These are phyloP conservation scores for Deakozyma indianensis DNA, from an alignment of 805 yeast genomes.

Conservation along the genomic window DNA sequence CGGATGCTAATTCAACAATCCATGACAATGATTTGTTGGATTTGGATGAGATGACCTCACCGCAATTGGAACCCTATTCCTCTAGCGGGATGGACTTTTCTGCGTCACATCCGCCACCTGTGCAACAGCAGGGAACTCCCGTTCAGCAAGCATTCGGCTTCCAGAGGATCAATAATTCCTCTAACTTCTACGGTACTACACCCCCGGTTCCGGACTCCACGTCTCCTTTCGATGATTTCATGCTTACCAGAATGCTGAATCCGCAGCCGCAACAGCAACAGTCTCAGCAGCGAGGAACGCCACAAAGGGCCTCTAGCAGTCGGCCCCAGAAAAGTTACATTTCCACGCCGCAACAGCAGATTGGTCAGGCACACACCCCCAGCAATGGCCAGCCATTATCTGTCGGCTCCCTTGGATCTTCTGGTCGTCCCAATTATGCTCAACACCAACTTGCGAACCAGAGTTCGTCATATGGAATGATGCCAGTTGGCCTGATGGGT, in stretches of 20 bases:
- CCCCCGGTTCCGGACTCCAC: constrained; percentile 16
- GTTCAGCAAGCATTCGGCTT: constrained; percentile 8
- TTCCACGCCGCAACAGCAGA: constrained; percentile 1
- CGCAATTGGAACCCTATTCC: constrained; percentile 6
- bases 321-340: not conserved
- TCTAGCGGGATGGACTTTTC: constrained; percentile 3
- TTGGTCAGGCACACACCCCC: not conserved
- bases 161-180: constrained; percentile 3
- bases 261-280: constrained; percentile 5
- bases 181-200: constrained; percentile 9
- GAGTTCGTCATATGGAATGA: not conserved
- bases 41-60: constrained; percentile 10
- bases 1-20: constrained; percentile 8
- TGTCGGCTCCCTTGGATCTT: not conserved
- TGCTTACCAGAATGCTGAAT: constrained; percentile 4
- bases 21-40: constrained; percentile 13
- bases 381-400: not conserved
- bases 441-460: not conserved
- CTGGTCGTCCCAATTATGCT: not conserved
- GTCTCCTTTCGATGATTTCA: constrained; percentile 18
- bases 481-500: not conserved
- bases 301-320: not conserved
- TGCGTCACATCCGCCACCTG: constrained; percentile 3
- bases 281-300: constrained; percentile 5
- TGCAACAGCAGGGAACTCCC: constrained; percentile 5